Percentiles rank a stretch among this genome's conserved stretches.
phyloP scores from a whole-genome alignment of 2,329 filamentous ascomycete species.

The Alternaria ethzedia region DNA sequence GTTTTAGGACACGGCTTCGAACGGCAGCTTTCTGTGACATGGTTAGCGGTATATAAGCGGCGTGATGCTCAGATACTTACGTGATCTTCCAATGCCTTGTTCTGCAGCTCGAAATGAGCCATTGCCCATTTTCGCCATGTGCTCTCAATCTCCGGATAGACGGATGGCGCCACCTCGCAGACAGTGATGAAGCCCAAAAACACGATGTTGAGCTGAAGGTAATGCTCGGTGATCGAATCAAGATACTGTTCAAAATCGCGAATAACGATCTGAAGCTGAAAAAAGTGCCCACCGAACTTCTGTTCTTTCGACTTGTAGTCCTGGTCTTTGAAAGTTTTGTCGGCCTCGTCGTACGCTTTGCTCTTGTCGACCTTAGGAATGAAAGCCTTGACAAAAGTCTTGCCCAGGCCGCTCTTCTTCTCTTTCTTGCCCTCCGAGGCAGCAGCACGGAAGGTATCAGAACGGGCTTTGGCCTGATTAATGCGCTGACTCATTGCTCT shows the following conservation, averaged over 20 bases:
- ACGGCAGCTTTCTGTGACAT: constrained; percentile 65
- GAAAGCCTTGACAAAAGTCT: constrained; percentile 85
- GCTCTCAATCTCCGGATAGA: constrained; percentile 83
- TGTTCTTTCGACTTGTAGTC: constrained; percentile 82
- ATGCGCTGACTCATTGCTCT: constrained; percentile 70
- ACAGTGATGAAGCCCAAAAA: constrained; percentile 83
- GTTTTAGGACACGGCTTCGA: constrained; percentile 82
- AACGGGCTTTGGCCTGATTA: constrained; percentile 94
- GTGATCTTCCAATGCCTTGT: constrained; percentile 83
- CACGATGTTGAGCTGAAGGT: constrained; percentile 81
- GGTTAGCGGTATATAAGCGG: constrained; percentile 17
- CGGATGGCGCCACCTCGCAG: constrained; percentile 67
- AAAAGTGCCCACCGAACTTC: constrained; percentile 89
- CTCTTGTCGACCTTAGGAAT: constrained; percentile 87
- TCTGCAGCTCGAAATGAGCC: constrained; percentile 84
- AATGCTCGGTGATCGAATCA: constrained; percentile 77
- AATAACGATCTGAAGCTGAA: constrained; percentile 89
- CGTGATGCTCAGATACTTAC: constrained; percentile 56
- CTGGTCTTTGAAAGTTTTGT: constrained; percentile 73
- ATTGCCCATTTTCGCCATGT: constrained; percentile 94
- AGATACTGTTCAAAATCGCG: constrained; percentile 94
- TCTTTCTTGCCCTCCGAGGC: constrained; percentile 46
- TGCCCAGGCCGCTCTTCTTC: constrained; percentile 59
- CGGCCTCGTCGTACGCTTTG: constrained; percentile 71
- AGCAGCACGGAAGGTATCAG: constrained; percentile 72